A percentile compares a stretch with the other conserved stretches of the same genome.
phyloP scores from a whole-genome alignment of 2,329 filamentous ascomycete genomes.

The Hortaea werneckii region DNA sequence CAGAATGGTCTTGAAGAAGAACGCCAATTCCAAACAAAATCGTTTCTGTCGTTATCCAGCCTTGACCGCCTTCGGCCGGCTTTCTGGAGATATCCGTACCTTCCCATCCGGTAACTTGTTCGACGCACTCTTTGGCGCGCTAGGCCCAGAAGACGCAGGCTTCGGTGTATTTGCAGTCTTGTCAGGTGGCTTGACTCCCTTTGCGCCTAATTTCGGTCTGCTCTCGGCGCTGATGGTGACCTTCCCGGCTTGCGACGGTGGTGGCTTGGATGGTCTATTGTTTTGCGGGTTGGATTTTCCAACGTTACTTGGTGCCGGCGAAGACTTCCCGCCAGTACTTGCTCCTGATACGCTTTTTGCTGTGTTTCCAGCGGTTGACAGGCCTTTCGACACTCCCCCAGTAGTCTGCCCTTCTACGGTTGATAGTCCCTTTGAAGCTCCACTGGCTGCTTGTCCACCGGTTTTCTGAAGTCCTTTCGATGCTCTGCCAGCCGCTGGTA shows the following conservation, averaged over 20 bases:
- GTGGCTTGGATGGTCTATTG: slow-evolving; percentile 1
- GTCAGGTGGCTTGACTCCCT: neutral
- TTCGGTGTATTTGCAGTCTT: neutral
- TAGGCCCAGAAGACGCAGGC: neutral
- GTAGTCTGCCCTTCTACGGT: neutral
- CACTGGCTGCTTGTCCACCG: neutral
- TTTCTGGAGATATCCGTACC: slow-evolving; percentile 6
- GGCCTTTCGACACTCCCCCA: neutral
- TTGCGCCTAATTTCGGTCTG: neutral
- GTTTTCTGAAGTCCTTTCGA: neutral
- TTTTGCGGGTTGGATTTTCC: neutral
- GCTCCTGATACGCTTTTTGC: neutral
- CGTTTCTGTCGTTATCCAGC: neutral
- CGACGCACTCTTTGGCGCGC: neutral
- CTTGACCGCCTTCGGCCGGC: slow-evolving; percentile 7
- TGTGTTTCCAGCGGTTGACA: neutral
- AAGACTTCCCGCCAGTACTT: neutral
- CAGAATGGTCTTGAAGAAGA: neutral
- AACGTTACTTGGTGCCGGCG: neutral
- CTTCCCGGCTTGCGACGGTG: neutral
- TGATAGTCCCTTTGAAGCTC: neutral
- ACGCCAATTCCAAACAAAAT: neutral
- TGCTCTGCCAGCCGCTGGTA: neutral
- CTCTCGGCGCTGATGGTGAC: neutral
- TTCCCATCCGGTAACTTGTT: slow-evolving; percentile 6